Evolutionary conservation across 2,329 filamentous ascomycete genomes (phyloP), one percentile per base, ranked within the genome.

Genomic region (Chaetothyriales sp.): DNA sequence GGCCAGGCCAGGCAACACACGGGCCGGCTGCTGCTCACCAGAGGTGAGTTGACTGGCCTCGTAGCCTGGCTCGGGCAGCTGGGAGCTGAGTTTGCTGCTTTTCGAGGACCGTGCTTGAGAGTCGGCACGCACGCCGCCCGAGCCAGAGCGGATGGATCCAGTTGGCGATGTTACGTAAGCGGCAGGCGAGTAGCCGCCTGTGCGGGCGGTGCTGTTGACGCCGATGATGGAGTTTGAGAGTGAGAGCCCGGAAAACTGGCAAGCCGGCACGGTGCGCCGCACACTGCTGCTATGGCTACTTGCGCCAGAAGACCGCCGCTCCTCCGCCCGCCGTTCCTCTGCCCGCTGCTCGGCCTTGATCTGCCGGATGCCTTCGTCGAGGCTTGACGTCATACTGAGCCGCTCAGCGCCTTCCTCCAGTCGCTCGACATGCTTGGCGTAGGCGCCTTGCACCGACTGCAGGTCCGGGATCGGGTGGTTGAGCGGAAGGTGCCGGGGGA

Each of bases 401-500:
- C 69, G 68, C 61, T 74, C 72, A 15, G 72, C 73, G 56, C 67
- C 72, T 56, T 68, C 65, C 57, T 75, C 73, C 57, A 75, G 58
- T 44, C 72, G 65, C 58, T 73, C 71, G 51, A 75, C 69, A 66
- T 75, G 74, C 54, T 69, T 69, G 28, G 69, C 60, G 54, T 75
- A 74, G 22, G 73, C 73, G 44, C 73, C 73, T 64, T 75, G 73
- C 52, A 73, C 56, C 33, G 72, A 70, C 55, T 75, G 72, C 15
- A 75, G 64, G 58, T 73, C 73, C 3, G 73, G 73, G 13, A 65
- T 73, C 15, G 73, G 73, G 61, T 74, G 72, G 51, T 67, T 70
- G 52, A 74, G 65, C 55, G 69, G 69, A 15, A 70, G 63, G 43
- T 71, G 64, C 37, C 63, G 62, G 50, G 68, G 69, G 50, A 68